Evolutionary conservation across 805 yeast genomes (phyloP).

Genomic region (Kuraishia molischiana): DNA sequence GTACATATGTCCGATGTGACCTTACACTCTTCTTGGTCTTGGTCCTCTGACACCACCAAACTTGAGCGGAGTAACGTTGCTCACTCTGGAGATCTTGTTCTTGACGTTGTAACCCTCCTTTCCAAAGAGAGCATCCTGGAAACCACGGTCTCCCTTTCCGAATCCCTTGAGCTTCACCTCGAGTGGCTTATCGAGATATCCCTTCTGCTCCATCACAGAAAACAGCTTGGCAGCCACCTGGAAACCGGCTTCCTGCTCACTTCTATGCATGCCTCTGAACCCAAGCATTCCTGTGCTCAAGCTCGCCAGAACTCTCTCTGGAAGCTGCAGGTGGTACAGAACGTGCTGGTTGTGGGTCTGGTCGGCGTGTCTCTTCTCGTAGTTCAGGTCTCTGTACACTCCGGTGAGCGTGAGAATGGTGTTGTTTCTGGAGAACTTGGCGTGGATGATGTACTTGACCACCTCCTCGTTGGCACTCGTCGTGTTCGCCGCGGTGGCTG

Average conservation of each 20-base stretch:
- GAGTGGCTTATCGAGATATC: conserved; percentile 46
- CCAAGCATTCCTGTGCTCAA: conserved; percentile 82
- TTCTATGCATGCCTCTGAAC: conserved; percentile 80
- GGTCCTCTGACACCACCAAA: conserved; percentile 92
- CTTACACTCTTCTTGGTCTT: conserved; percentile 39
- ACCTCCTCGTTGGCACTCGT: conserved; percentile 12
- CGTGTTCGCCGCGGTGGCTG: conserved; percentile 3
- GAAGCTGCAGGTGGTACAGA: conserved; percentile 67
- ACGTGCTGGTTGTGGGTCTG: conserved; percentile 59
- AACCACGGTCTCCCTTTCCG: conserved; percentile 87
- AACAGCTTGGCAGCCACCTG: conserved; percentile 74
- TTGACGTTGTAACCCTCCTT: conserved; percentile 74
- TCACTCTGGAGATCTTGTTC: conserved; percentile 55
- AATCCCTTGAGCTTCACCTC: conserved; percentile 75
- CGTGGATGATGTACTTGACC: conserved; percentile 67
- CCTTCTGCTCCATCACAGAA: conserved; percentile 55
- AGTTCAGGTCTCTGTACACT: conserved; percentile 55
- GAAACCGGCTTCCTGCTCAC: conserved; percentile 89
- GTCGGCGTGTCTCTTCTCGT: conserved; percentile 42
- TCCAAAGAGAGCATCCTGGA: conserved; percentile 74
- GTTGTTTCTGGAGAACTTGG: conserved; percentile 73
- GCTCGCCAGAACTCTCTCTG: conserved; percentile 61
- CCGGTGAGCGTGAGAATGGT: conserved; percentile 70
- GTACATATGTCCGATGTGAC: no score
- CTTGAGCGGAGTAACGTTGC: conserved; percentile 74